Base-by-base conservation (phyloP, 257 asterid species). In the Osmanthus fragrans region DNA sequence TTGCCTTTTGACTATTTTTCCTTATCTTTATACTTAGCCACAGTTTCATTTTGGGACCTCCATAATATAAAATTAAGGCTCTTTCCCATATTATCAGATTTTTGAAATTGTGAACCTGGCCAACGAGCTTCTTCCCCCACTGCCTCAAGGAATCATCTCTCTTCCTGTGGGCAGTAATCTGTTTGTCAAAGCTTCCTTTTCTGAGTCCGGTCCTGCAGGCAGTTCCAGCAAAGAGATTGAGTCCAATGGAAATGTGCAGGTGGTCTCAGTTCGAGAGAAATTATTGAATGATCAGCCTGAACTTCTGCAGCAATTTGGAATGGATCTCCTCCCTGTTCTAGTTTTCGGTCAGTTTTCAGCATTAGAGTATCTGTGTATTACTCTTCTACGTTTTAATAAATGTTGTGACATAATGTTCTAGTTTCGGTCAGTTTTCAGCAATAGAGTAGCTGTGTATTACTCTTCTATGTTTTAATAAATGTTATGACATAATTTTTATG, bases 31-130 rank as follows among this genome's bases (percentile, higher is more conserved):
- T 47, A 5, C 58, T 47, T 15, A 47, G 58, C 58, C 21, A 15
- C 51, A 45, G 12, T 42, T 30, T 37, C 2, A 11, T 37, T 47
- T 12, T 3, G 13, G 7, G 10, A 70, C 30, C 54, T 36, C 39
- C 73, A 47, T 76, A 56, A 4, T 40, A 45, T 47, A 15, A 18
- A 63, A 75, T 39, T 42, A 76, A 67, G 36, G 19, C 9, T 54
- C 56, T 70, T 77, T 51, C 71, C 58, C 66, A 29, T 74, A 8
- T 71, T 64, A 7, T 68, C 91, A 96, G 99, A 84, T 92, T 76
- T 93, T 93, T 89, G 99, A 96, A 92, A 93, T 96, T 70, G 93
- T 96, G 89, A 96, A 92, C 91, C 88, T 96, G 80, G 98, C 99
- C 80, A 96, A 96, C 84, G 99, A 96, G 90, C 94, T 96, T 78